Conservation (phyloP, 1,284 basidiomycete genomes). For the Sanghuangporus sanghuang region DNA sequence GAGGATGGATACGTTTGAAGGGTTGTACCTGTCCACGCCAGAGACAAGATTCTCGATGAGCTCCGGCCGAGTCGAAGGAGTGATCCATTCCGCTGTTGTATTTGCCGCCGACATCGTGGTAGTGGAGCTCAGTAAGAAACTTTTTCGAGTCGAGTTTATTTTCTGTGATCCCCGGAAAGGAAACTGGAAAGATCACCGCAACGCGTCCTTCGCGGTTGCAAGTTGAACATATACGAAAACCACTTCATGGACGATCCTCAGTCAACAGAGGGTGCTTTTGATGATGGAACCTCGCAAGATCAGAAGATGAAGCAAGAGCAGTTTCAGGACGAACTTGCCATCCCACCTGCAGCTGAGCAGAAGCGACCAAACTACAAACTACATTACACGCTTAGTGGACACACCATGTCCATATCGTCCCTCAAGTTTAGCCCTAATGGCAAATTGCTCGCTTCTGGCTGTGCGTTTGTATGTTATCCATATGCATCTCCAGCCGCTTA, state of each 20-base stretch:
- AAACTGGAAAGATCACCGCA: neutral
- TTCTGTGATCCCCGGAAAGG: neutral
- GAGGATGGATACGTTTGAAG: conserved; percentile 85
- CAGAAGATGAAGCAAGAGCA: conserved; percentile 10
- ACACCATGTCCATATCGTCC: conserved; percentile 67
- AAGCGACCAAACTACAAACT: conserved; percentile 35
- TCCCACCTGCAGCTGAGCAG: conserved; percentile 10
- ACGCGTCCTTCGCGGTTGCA: too few species aligned
- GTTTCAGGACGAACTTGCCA: neutral
- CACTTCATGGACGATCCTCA: neutral
- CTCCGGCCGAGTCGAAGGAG: conserved; percentile 72
- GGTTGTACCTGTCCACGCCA: conserved; percentile 96
- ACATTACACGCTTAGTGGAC: conserved; percentile 61
- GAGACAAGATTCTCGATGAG: conserved; percentile 88
- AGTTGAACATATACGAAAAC: neutral
- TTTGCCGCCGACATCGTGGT: conserved; percentile 3
- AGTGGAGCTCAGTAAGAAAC: neutral
- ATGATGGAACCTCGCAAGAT: conserved; percentile 16
- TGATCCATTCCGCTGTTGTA: conserved; percentile 57
- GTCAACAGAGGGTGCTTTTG: conserved; percentile 16
- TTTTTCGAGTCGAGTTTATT: neutral
- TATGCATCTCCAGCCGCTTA: conserved; percentile 15
- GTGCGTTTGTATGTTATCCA: conserved; percentile 37
- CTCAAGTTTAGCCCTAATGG: conserved; percentile 80
- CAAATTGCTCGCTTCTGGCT: conserved; percentile 64